Percentiles rank a stretch among this genome's conserved stretches.
phyloP scores from a whole-genome alignment of 306 rosid genomes.

The Quercus variabilis region DNA sequence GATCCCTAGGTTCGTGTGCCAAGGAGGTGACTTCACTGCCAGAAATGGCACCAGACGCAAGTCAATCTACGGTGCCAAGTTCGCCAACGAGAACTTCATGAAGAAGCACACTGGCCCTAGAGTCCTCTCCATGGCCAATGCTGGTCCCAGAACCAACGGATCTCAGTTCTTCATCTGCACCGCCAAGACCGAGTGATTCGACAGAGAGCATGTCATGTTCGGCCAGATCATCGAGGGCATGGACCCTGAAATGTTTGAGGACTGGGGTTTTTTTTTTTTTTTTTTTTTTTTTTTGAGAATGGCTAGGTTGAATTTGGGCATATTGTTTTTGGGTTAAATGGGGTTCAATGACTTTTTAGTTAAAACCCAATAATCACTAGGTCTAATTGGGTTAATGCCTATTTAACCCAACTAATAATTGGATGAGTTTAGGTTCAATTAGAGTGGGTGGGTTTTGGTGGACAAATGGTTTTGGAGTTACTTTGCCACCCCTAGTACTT shows the following conservation, averaged over 20 bases:
- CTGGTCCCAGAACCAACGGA: constrained; percentile 78
- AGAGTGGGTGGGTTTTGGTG: too few relatives aligned
- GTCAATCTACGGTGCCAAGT: constrained; percentile 81
- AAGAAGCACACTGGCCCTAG: constrained; percentile 89
- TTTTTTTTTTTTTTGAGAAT: too few relatives aligned
- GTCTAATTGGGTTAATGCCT: too few relatives aligned
- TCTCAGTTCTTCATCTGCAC: constrained; percentile 95
- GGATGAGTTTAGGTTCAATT: too few relatives aligned
- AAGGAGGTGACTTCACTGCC: constrained; percentile 88
- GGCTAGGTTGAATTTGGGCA: too few relatives aligned
- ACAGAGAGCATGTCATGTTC: constrained; percentile 84
- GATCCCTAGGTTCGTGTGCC: constrained; percentile 88
- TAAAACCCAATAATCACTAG: too few relatives aligned
- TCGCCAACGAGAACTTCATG: constrained; percentile 82
- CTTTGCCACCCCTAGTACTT: too few relatives aligned
- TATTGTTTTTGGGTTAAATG: too few relatives aligned
- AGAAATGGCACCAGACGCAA: constrained; percentile 87
- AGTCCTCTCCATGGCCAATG: constrained; percentile 77
- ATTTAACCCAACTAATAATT: too few relatives aligned
- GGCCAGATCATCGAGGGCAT: constrained; percentile 72
- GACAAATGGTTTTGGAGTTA: too few relatives aligned
- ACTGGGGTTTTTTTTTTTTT: too few relatives aligned
- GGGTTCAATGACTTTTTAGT: too few relatives aligned
- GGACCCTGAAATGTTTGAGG: not conserved
- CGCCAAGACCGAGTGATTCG: constrained; percentile 74